These are phyloP conservation scores for Mycocentrospora acerina DNA, from an alignment of 2,329 filamentous ascomycete genomes.

Conservation along the genomic window DNA sequence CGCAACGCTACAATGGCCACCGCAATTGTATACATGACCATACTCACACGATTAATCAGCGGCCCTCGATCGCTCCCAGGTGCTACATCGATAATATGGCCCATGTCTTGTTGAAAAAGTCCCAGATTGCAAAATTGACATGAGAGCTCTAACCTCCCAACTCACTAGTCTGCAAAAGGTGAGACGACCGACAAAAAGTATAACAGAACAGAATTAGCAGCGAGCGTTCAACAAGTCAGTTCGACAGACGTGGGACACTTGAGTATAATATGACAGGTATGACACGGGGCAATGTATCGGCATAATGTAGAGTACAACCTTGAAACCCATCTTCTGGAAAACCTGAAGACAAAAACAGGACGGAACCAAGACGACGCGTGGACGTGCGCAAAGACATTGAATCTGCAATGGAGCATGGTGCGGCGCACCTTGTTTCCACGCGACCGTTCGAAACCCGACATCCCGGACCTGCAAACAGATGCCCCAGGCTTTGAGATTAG, in stretches of 20 bases:
- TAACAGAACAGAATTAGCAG: conserved; percentile 1
- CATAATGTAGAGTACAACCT: conserved; percentile 4
- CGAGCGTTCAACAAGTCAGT: conserved; percentile 2
- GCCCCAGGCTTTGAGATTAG: conserved; percentile 5
- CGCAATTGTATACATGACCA: conserved; percentile 23
- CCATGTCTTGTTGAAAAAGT: conserved; percentile 17
- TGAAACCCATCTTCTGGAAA: conserved; percentile 11
- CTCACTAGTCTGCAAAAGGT: conserved; percentile 1
- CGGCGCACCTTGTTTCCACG: conserved; percentile 7
- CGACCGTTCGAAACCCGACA: conserved; percentile 10
- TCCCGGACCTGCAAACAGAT: conserved; percentile 5
- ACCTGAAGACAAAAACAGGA: not conserved
- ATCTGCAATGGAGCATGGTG: conserved; percentile 6
- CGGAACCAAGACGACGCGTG: conserved; percentile 1
- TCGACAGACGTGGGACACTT: conserved; percentile 2
- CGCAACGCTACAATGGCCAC: conserved; percentile 25
- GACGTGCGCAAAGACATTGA: conserved; percentile 1
- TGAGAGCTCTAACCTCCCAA: conserved; percentile 5
- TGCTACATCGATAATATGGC: conserved; percentile 19
- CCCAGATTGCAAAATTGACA: conserved; percentile 11
- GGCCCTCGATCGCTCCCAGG: conserved; percentile 19
- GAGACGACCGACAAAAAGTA: not conserved
- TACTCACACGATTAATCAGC: conserved; percentile 22
- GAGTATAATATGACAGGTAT: conserved; percentile 5
- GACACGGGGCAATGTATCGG: conserved; percentile 5